Percentiles rank a stretch among this genome's conserved stretches.
Conservation (phyloP, 768 basidiomycete genomes). For the Boletus rufocinnamomeus region DNA sequence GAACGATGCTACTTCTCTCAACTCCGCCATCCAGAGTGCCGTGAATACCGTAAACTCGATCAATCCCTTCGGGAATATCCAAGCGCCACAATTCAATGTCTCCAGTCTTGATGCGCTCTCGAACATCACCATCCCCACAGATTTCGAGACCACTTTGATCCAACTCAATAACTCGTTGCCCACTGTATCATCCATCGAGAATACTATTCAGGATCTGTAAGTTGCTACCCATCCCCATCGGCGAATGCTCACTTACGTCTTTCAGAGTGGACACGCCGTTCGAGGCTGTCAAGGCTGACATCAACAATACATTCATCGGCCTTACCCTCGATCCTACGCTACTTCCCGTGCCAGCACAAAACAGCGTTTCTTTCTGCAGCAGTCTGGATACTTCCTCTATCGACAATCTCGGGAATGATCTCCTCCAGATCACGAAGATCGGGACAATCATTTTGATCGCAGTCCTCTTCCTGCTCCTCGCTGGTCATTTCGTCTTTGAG, state of each 20-base stretch:
- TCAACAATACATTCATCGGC: conserved; percentile 82
- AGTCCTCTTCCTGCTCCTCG: conserved; percentile 71
- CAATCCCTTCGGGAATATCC: conserved; percentile 71
- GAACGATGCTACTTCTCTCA: conserved; percentile 64
- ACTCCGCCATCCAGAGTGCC: conserved; percentile 63
- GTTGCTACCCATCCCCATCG: conserved; percentile 29
- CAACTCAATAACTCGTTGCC: conserved; percentile 82
- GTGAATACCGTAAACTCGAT: conserved; percentile 73
- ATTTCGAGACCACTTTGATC: conserved; percentile 71
- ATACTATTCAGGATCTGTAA: conserved; percentile 66
- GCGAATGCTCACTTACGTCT: conserved; percentile 1
- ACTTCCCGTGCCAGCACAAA: conserved; percentile 75
- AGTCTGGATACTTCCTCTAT: conserved; percentile 81
- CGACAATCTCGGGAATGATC: conserved; percentile 78
- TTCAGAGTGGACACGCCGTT: conserved; percentile 82
- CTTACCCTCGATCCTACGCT: conserved; percentile 69
- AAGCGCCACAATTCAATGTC: conserved; percentile 68
- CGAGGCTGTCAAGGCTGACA: conserved; percentile 82
- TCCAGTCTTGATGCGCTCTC: conserved; percentile 74
- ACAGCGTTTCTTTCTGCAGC: conserved; percentile 71
- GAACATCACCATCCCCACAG: conserved; percentile 78
- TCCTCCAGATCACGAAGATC: conserved; percentile 80
- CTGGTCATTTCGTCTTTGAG: conserved; percentile 72
- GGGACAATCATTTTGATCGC: conserved; percentile 73
- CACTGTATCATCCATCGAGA: conserved; percentile 71